Conservation (phyloP, 305 asterid genomes). For the Vinca major region DNA sequence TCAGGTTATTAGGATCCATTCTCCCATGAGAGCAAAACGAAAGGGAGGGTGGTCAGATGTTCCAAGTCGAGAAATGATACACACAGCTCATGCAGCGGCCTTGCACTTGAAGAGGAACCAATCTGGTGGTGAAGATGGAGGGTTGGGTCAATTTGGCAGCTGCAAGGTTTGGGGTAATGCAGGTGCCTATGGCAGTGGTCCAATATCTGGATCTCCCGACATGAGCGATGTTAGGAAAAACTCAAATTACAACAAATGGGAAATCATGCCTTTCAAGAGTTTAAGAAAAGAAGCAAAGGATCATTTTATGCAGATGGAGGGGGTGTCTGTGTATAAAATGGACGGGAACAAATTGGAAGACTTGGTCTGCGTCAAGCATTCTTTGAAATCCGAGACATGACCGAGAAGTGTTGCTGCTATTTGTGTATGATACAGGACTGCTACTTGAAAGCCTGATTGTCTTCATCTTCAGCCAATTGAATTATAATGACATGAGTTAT, state of each 20-base stretch:
- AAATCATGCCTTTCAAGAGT: constrained; percentile 48
- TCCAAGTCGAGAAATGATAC: constrained; percentile 67
- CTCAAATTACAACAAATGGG: constrained; percentile 90
- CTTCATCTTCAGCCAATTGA: not conserved
- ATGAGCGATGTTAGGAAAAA: constrained; percentile 64
- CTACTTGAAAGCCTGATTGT: not conserved
- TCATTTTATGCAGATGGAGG: constrained; percentile 64
- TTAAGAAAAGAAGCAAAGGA: constrained; percentile 54
- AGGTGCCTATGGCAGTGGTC: constrained; percentile 62
- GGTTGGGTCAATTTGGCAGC: constrained; percentile 62
- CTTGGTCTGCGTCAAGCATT: constrained; percentile 73
- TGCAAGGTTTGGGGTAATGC: constrained; percentile 89
- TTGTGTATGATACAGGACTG: not conserved
- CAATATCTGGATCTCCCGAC: constrained; percentile 63
- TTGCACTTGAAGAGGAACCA: constrained; percentile 47
- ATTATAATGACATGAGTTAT: too few species aligned
- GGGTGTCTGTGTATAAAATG: constrained; percentile 80
- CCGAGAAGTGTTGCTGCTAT: not conserved
- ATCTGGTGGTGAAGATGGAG: constrained; percentile 36
- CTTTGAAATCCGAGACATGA: constrained; percentile 26
- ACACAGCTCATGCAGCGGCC: constrained; percentile 76
- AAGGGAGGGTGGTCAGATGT: constrained; percentile 83
- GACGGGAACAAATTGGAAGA: constrained; percentile 93
- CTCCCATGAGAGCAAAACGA: constrained; percentile 91
- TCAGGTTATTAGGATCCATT: constrained; percentile 93